Evolutionary conservation across 495 filamentous ascomycete species (phyloP).

Genomic region (Penicillium alfredii): DNA sequence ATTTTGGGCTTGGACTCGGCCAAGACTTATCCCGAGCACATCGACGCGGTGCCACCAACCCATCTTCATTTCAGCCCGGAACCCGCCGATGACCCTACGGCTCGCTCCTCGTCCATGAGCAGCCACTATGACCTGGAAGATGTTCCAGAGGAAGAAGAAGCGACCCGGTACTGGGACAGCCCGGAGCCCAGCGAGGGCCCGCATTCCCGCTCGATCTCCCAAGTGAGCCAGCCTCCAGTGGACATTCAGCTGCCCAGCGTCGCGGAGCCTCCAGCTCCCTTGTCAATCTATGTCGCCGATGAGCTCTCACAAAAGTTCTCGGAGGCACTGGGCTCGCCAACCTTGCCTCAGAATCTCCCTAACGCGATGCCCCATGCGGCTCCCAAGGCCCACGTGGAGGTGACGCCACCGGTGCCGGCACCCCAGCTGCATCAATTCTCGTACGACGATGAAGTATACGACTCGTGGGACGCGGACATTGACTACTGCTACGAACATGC

Average conservation of each 20-base stretch:
- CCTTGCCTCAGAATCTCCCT: constrained; percentile 29
- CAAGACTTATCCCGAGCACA: constrained; percentile 30
- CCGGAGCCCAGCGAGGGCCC: constrained; percentile 18
- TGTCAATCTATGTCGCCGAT: constrained; percentile 32
- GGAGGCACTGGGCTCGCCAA: constrained; percentile 36
- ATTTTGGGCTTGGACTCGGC: constrained; percentile 31
- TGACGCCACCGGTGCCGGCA: constrained; percentile 8
- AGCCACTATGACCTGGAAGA: constrained; percentile 50
- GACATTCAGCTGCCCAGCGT: constrained; percentile 8
- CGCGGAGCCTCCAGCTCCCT: constrained; percentile 15
- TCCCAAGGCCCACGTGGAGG: constrained; percentile 7
- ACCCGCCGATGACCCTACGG: constrained; percentile 43
- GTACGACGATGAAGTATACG: constrained; percentile 37
- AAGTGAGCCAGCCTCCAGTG: constrained; percentile 7
- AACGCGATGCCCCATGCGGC: no score
- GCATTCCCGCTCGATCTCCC: constrained; percentile 17
- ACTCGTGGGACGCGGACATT: constrained; percentile 89
- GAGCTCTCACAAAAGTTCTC: constrained; percentile 34
- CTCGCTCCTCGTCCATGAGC: constrained; percentile 40
- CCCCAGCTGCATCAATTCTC: constrained; percentile 16
- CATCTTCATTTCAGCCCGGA: constrained; percentile 21
- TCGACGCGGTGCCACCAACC: constrained; percentile 20
- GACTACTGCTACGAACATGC: constrained; percentile 92
- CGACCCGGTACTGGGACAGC: constrained; percentile 29
- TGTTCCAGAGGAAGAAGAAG: constrained; percentile 69